A percentile compares a stretch with the other conserved stretches of the same genome.
Conservation (phyloP, 495 filamentous ascomycete genomes). For the Hypoxylon fragiforme region DNA sequence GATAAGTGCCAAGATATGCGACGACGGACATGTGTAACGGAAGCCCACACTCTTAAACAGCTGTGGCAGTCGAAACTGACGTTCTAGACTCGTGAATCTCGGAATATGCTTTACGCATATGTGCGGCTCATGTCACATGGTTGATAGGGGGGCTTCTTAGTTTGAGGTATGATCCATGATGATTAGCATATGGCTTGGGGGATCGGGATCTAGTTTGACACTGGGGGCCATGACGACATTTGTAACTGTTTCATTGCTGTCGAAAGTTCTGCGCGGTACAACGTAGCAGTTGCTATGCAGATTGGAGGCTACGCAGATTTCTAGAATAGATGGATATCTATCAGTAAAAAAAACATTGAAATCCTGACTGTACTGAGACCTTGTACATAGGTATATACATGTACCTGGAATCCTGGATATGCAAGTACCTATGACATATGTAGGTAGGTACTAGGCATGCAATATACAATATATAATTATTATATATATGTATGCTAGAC, state of each 20-base stretch:
- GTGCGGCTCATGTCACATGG: conserved; percentile 11
- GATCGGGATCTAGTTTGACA: background rate
- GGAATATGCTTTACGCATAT: background rate
- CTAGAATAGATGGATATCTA: background rate
- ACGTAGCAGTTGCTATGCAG: conserved; percentile 20
- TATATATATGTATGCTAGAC: too few species aligned
- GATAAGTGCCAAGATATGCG: too few species aligned
- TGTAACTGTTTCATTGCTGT: conserved; percentile 12
- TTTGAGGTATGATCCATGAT: background rate
- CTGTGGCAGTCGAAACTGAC: background rate
- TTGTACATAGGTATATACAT: too few species aligned
- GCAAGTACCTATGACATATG: too few species aligned
- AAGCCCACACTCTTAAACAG: background rate
- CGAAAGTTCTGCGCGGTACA: conserved; percentile 26
- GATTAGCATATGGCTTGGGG: background rate
- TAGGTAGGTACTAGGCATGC: too few species aligned
- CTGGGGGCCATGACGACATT: conserved; percentile 10
- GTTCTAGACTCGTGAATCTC: conserved; percentile 7
- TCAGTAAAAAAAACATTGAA: background rate
- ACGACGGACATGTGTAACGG: conserved; percentile 1
- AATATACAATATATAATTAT: too few species aligned
- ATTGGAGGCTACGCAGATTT: conserved; percentile 5
- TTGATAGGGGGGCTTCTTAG: conserved; percentile 4
- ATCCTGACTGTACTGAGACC: too few species aligned
- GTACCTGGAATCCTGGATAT: too few species aligned